Conservation (phyloP, 192 early-diverging fungal genomes). For the Rhizophagus prolifer region DNA sequence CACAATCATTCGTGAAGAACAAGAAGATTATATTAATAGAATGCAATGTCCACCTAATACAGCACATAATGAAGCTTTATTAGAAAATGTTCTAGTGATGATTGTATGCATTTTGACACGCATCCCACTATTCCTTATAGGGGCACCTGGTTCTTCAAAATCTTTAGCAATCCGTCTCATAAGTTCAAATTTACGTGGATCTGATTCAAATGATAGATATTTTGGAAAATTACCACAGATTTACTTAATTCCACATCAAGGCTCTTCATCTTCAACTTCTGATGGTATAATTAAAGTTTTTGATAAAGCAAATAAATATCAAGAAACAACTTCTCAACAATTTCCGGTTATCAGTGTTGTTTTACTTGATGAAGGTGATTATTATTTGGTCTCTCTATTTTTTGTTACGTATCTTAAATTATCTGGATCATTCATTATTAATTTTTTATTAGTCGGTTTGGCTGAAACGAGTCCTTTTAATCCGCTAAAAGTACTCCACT, state of each 20-base stretch:
- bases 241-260: constrained; percentile 31
- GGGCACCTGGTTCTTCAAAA: constrained; percentile 25
- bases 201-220: constrained; percentile 22
- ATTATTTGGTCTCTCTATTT: not conserved
- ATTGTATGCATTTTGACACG: constrained; percentile 28
- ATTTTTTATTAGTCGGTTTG: constrained; percentile 20
- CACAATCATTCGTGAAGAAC: constrained; percentile 3
- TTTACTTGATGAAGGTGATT: constrained; percentile 21
- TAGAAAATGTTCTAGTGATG: constrained; percentile 25
- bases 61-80: constrained; percentile 15
- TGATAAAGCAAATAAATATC: constrained; percentile 24
- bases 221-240: constrained; percentile 23
- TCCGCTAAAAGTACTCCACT: not conserved
- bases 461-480: constrained; percentile 25
- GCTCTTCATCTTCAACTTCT: constrained; percentile 29
- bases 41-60: not conserved
- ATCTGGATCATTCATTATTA: not conserved
- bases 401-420: not conserved
- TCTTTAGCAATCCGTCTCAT: constrained; percentile 26
- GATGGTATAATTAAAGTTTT: constrained; percentile 30
- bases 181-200: constrained; percentile 26
- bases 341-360: constrained; percentile 24
- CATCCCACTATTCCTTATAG: constrained; percentile 28
- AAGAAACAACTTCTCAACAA: constrained; percentile 12
- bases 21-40: constrained; percentile 22